Evolutionary conservation across 345 rosid genomes (phyloP), one percentile per base, ranked within the genome.

Genomic region (Eutrema heterophyllum): DNA sequence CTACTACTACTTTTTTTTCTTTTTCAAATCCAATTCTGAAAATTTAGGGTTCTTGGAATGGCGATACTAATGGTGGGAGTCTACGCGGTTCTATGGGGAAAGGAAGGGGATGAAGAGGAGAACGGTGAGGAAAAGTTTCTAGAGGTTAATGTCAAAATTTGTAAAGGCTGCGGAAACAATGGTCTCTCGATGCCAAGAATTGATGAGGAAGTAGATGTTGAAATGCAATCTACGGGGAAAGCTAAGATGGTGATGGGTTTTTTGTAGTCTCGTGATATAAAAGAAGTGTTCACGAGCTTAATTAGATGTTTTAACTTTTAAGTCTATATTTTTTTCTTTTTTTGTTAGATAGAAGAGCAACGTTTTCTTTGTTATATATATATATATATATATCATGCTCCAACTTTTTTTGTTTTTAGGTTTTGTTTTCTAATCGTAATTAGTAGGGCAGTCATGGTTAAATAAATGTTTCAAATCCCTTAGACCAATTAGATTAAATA

Each of bases 1-100:
- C 67, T 51, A 33, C 3, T 62, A 59, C n/a, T 6, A 0, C 5
- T 15, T 35, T 11, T 7, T 1, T 7, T 18, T 27, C 2, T 36
- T 8, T n/a, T 64, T 5, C 9, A 71, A 21, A 9, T 38, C 2
- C 1, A 36, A 58, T 18, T 45, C 4, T 36, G 26, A 14, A 49
- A 62, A 30, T 65, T 74, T 88, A 94, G 98, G 14, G 80, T 89
- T 40, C 10, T 91, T 18, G 98, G 98, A 11, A 44, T 83, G 16
- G 33, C 51, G n/a, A 45, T 88, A 67, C 87, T 89, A 70, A 83
- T 88, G 16, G 78, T 88, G 24, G 98, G 98, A 27, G 86, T 88
- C 1, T 91, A 83, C 70, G 71, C 86, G 9, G 91, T 91, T 3
- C 83, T 94, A 10, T 94, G 98, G 98, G 98, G 98, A 10, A 89